A percentile compares a stretch with the other conserved stretches of the same genome.
Evolutionary conservation across 352 stramenopile species (phyloP).

Genomic region (Globisporangium sylvaticum): DNA sequence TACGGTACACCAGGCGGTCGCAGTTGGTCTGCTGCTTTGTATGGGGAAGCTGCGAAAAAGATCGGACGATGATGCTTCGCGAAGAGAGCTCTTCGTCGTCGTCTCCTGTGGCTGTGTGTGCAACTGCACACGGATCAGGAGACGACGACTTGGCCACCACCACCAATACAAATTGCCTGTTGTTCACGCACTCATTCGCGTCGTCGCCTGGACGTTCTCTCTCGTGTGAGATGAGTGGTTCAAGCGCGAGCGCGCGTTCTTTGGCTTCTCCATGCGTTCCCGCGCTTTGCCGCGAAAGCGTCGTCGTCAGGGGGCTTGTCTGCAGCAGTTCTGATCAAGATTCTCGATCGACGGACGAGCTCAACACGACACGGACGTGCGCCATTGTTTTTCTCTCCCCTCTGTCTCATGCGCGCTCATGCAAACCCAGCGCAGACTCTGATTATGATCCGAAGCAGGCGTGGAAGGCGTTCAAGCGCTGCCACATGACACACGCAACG

Average conservation of each 20-base stretch:
- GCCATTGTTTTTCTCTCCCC: not conserved
- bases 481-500: conserved; percentile 10
- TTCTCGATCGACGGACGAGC: not conserved
- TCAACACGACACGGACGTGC: not conserved
- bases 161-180: not conserved
- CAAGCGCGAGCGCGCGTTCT: not conserved
- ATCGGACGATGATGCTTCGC: too few relatives aligned
- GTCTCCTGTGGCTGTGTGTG: not conserved
- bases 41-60: not conserved
- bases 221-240: not conserved
- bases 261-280: not conserved
- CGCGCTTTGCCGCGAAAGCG: not conserved
- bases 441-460: not conserved
- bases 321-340: not conserved
- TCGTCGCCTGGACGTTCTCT: not conserved
- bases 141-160: too few relatives aligned
- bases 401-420: not conserved
- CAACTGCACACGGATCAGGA: too few relatives aligned
- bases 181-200: not conserved
- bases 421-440: not conserved
- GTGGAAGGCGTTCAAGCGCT: too few relatives aligned
- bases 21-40: too few relatives aligned
- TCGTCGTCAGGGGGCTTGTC: not conserved
- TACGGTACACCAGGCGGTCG: not conserved
- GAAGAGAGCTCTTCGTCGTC: not conserved